Conservation (phyloP, 2,329 filamentous ascomycete genomes). For the Ascochyta pisi region DNA sequence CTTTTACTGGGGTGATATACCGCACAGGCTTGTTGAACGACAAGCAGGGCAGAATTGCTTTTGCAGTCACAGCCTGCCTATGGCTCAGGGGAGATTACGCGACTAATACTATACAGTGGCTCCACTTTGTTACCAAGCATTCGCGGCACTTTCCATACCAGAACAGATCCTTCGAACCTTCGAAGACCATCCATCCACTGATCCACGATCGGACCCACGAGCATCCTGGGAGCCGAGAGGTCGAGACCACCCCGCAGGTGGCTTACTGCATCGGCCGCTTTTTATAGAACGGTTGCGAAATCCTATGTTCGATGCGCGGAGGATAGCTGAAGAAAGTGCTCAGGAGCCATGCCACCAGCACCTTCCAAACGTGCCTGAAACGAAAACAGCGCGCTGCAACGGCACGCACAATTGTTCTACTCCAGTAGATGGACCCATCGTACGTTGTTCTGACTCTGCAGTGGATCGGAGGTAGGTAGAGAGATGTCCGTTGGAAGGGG, state of each 20-base stretch:
- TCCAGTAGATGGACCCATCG: background rate
- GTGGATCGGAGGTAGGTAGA: background rate
- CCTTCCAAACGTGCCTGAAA: constrained; percentile 15
- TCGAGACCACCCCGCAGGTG: background rate
- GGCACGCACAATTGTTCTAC: background rate
- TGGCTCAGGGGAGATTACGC: background rate
- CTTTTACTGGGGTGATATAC: background rate
- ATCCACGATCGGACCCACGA: background rate
- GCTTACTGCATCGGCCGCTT: background rate
- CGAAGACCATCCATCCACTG: background rate
- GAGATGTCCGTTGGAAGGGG: background rate
- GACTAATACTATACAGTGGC: constrained; percentile 9
- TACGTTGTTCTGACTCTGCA: constrained; percentile 7
- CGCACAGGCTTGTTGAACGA: background rate
- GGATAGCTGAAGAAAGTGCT: background rate
- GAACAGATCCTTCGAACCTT: constrained; percentile 9
- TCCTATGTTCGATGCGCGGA: background rate
- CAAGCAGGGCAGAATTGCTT: background rate
- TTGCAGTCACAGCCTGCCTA: background rate
- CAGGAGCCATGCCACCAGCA: constrained; percentile 8
- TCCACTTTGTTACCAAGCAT: constrained; percentile 15
- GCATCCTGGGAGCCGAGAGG: background rate
- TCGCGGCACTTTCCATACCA: constrained; percentile 12
- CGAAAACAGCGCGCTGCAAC: constrained; percentile 17
- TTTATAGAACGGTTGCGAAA: background rate